Evolutionary conservation across 306 rosid genomes (phyloP), one percentile per base, ranked within the genome.

Genomic region (Acacia confusa): DNA sequence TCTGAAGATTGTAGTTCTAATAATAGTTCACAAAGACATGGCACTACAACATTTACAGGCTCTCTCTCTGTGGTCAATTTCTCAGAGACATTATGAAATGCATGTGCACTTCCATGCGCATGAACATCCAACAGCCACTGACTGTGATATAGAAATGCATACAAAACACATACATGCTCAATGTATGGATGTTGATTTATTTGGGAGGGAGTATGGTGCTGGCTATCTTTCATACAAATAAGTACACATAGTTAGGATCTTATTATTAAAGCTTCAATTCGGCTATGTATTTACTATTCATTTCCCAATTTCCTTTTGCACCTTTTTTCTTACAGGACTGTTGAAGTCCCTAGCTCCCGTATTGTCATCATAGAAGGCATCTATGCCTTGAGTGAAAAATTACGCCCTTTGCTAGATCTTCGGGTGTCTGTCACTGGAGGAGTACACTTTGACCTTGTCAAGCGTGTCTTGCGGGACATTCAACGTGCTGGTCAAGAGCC

Each of bases 401-500:
- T 95, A 83, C 88, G 99, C 43, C 99, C 94, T 38, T 84, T 92
- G 85, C 92, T 95, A 60, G 98, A 95, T 87, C 99, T 95, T 78
- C 97, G 99, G 27, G 97, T 95, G 72, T 95, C 99, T 75, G 87
- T 95, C 81, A 95, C 99, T 0, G 99, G 99, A 72, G 99, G 99
- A 84, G 94, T 95, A 79, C 99, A 95, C 84, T 95, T 95, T 84
- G 99, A 95, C 81, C 94, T 95, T 80, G 99, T 95, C 73, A 95
- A 95, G 84, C 97, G 99, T 75, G 99, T 95, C 78, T 85, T 95
- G 82, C 92, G 99, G 48, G 99, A 95, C 87, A 95, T 93, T 68
- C 99, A 95, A 74, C 97, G 99, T 80, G 99, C 88, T n/a, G 97
- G 90, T 81, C 99, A 95, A 88, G 97, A 91, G 79, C 99, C 99